A percentile compares a stretch with the other conserved stretches of the same genome.
Evolutionary conservation across 2,329 filamentous ascomycete genomes (phyloP).

Genomic region (Aspergillus sp.): DNA sequence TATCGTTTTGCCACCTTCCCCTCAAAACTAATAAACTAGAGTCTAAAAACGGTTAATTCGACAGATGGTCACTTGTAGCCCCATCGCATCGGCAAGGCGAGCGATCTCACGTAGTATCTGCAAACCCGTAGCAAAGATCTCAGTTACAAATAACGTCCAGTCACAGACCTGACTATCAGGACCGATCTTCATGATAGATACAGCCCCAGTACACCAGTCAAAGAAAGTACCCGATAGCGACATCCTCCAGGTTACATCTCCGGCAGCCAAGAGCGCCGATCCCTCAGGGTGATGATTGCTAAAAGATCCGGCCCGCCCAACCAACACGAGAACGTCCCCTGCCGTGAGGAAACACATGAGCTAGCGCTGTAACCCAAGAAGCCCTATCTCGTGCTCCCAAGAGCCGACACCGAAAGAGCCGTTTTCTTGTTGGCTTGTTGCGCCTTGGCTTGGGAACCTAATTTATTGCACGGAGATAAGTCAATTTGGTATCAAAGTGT

Average conservation of each 20-base stretch:
- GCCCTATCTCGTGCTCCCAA: neutral
- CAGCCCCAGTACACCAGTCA: neutral
- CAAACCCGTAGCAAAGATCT: neutral
- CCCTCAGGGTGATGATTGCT: neutral
- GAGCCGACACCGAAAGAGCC: neutral
- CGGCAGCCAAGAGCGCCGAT: neutral
- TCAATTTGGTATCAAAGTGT: neutral
- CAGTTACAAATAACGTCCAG: neutral
- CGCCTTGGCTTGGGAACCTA: neutral
- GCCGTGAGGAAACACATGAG: neutral
- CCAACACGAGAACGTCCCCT: neutral
- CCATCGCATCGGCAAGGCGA: neutral
- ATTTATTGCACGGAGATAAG: neutral
- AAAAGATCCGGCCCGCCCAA: neutral
- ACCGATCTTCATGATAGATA: no score
- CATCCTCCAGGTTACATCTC: neutral
- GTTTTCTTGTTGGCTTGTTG: neutral
- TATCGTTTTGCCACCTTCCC: neutral
- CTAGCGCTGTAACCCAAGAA: conserved; percentile 4
- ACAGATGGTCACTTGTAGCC: neutral
- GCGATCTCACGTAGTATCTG: neutral
- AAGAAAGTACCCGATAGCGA: neutral
- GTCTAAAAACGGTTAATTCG: neutral
- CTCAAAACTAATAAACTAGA: neutral
- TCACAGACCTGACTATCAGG: neutral